phyloP scores from a whole-genome alignment of 225 moss, liverwort and hornwort genomes.

The Sphagnum tenellum region DNA sequence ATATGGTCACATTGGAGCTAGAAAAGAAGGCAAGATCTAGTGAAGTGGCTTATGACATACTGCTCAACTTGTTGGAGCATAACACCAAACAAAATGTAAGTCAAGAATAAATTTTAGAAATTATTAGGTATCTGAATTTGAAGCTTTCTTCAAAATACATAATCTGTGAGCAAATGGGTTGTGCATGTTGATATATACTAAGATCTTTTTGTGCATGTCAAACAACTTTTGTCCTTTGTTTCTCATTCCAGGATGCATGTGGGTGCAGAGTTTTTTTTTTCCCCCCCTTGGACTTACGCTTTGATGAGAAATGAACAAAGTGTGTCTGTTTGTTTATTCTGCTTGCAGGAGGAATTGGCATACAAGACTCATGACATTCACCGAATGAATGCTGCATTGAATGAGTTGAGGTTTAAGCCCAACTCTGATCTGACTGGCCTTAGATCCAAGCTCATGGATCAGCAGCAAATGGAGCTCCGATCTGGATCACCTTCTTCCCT shows the following conservation, averaged over 20 bases:
- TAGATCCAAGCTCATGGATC: too few species aligned
- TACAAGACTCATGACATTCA: conserved; percentile 18
- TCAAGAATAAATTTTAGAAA: neutral
- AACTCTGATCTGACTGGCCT: too few species aligned
- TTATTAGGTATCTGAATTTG: neutral
- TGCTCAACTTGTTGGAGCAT: conserved; percentile 16
- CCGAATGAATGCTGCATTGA: conserved; percentile 21
- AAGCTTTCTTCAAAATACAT: neutral
- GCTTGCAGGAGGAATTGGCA: conserved; percentile 26
- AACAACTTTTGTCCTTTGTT: neutral
- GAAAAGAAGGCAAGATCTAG: conserved; percentile 10
- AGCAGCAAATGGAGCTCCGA: too few species aligned
- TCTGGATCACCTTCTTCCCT: too few species aligned
- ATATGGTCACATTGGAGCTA: neutral
- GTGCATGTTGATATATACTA: neutral
- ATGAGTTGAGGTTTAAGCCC: conserved; percentile 4
- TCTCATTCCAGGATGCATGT: too few species aligned
- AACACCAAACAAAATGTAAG: conserved; percentile 34
- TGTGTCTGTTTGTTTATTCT: too few species aligned
- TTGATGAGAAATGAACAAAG: too few species aligned
- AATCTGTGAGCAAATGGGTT: neutral
- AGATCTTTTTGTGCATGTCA: neutral
- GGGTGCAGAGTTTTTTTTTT: too few species aligned
- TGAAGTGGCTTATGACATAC: conserved; percentile 21
- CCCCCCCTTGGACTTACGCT: too few species aligned